Percentiles rank a stretch among this genome's conserved stretches.
Conservation (phyloP, 2,329 filamentous ascomycete genomes). For the Xylariaceae sp. region DNA sequence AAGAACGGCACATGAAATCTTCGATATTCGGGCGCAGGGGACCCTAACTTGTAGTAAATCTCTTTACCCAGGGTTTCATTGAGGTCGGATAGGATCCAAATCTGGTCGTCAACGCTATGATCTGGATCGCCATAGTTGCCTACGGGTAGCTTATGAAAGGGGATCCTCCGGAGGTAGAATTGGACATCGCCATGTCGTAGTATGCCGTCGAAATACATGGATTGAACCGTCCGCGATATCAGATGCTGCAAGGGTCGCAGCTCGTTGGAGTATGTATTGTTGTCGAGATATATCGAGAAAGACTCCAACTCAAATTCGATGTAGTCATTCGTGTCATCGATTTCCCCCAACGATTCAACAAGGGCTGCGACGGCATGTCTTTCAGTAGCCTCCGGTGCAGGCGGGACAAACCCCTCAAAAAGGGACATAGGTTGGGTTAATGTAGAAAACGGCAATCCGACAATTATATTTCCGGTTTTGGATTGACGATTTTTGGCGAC, state of each 20-base stretch:
- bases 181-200: constrained; percentile 42
- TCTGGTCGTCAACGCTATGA: constrained; percentile 45
- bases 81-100: constrained; percentile 60
- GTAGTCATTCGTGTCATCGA: constrained; percentile 30
- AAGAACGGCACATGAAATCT: constrained; percentile 60
- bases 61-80: constrained; percentile 37
- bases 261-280: constrained; percentile 39
- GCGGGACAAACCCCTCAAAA: constrained; percentile 29
- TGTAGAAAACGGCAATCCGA: constrained; percentile 26
- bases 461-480: constrained; percentile 4
- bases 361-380: constrained; percentile 32
- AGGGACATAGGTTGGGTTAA: constrained; percentile 27
- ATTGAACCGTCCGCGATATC: constrained; percentile 35
- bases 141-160: constrained; percentile 58
- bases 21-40: constrained; percentile 56
- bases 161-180: constrained; percentile 52
- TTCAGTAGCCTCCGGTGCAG: constrained; percentile 30
- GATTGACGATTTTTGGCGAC: not conserved
- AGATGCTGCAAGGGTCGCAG: constrained; percentile 54
- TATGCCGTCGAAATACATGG: constrained; percentile 57
- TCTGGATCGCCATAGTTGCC: constrained; percentile 56
- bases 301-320: constrained; percentile 51
- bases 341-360: constrained; percentile 17
- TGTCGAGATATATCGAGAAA: constrained; percentile 54
- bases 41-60: constrained; percentile 61